Conservation (phyloP, 163 green algal species). For the Trebouxiophyceae sp. region DNA sequence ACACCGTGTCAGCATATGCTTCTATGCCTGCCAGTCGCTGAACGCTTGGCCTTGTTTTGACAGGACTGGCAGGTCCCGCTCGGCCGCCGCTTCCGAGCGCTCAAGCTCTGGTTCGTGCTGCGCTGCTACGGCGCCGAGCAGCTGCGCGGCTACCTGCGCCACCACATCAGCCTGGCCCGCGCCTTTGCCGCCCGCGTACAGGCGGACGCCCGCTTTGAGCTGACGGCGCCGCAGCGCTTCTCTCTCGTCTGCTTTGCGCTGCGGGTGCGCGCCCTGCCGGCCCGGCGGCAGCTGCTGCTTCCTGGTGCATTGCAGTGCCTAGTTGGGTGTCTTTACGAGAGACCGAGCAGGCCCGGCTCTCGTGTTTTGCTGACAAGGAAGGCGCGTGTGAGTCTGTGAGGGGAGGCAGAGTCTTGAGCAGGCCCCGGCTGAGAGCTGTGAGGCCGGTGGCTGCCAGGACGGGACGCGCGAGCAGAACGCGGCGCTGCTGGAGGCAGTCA, state of each 20-base stretch:
- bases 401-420: no score
- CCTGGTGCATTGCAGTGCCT: no score
- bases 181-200: conserved; percentile 42
- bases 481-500: conserved; percentile 56
- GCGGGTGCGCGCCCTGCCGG: conserved; percentile 11
- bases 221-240: conserved; percentile 53
- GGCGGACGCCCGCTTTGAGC: conserved; percentile 51
- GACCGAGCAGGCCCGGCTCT: no score
- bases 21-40: no score
- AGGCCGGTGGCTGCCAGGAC: no score
- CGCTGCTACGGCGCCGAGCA: conserved; percentile 61
- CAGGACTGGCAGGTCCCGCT: conserved; percentile 74
- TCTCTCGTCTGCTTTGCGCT: conserved; percentile 72
- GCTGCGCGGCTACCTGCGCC: conserved; percentile 52
- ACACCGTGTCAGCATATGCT: no score
- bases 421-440: no score
- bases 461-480: conserved; percentile 20
- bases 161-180: conserved; percentile 40
- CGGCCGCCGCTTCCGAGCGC: conserved; percentile 60
- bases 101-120: conserved; percentile 87
- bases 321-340: no score
- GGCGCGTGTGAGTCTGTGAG: no score
- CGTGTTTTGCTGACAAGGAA: no score
- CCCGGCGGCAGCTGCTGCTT: no score
- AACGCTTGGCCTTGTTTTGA: no score